Evolutionary conservation across 805 yeast species (phyloP), one percentile per base, ranked within the genome.

Genomic region (Lachancea thermotolerans): DNA sequence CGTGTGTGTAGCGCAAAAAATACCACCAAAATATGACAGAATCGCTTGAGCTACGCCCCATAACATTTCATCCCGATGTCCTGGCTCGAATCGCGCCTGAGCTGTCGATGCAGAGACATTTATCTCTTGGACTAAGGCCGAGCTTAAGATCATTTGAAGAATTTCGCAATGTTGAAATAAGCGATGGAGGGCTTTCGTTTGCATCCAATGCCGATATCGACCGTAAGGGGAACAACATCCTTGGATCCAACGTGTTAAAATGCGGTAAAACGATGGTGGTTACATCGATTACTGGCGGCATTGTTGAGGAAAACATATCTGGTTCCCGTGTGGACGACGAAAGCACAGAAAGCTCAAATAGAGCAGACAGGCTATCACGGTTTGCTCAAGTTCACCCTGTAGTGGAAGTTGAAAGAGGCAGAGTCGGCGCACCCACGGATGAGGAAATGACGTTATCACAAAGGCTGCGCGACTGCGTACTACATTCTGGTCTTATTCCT

Each of bases 31-130:
- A 29, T 12, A 47, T 47, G 50, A n/a, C 49, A 10, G 57, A 56
- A 1, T 52, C 53, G 18, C 49, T 59, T 31, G 65, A 57, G 8
- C 40, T 65, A 10, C 58, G 68, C 36, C 74, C 82, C 11, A 71
- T 84, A 31, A 68, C 77, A 4, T 88, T 89, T 60, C 82, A 93
- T 1, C 91, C 96, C 0, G 84, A 81, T 21, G 87, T 88, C 10
- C 69, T 90, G 36, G 89, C 93, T 1, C 70, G 93, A 42, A 76
- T 90, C 32, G 87, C 95, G 1, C 96, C 97, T 1, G 95, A 87
- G 46, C 60, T 85, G 11, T 84, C 91, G 4, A 70, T 90, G 37
- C 84, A 85, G 59, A 75, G 95, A 57, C 95, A 88, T 62, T 62
- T 90, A 12, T 74, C 82, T 15, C 68, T 79, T 15, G 91, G 93